Evolutionary conservation across 768 basidiomycete genomes (phyloP).

Genomic region (Suillus variegatus): DNA sequence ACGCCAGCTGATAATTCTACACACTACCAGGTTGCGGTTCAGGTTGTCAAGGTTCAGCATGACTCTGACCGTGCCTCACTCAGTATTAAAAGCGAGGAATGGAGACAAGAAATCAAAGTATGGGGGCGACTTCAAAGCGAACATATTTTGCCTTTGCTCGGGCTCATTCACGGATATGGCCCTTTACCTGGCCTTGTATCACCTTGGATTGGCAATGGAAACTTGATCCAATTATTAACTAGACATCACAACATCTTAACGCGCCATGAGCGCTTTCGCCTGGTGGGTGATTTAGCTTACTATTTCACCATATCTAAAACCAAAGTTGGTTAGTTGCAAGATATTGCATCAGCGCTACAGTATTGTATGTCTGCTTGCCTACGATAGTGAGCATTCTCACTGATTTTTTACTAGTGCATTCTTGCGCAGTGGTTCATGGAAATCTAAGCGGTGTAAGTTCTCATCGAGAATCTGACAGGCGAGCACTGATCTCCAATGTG

Average conservation of each 20-base stretch:
- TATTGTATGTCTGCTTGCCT: slow-evolving; percentile 31
- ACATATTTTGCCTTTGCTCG: slow-evolving; percentile 38
- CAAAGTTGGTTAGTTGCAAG: slow-evolving; percentile 32
- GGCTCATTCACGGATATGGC: slow-evolving; percentile 38
- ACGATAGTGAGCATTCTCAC: background rate
- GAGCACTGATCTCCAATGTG: background rate
- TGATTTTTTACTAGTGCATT: slow-evolving; percentile 9
- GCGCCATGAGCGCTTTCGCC: slow-evolving; percentile 35
- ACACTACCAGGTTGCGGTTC: slow-evolving; percentile 7
- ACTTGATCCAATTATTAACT: slow-evolving; percentile 38
- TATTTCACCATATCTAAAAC: background rate
- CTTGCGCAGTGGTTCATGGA: slow-evolving; percentile 8
- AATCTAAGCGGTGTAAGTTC: slow-evolving; percentile 10
- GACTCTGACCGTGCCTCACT: background rate
- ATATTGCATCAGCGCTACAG: slow-evolving; percentile 40
- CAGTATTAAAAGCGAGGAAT: slow-evolving; percentile 6
- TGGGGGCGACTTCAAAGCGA: slow-evolving; percentile 42
- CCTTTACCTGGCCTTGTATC: slow-evolving; percentile 38
- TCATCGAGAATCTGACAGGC: background rate
- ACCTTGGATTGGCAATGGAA: slow-evolving; percentile 44
- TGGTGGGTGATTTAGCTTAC: slow-evolving; percentile 26
- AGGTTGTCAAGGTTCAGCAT: background rate
- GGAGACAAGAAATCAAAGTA: slow-evolving; percentile 39
- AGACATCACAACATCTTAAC: slow-evolving; percentile 36
- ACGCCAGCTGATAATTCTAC: background rate